phyloP scores from a whole-genome alignment of 164 flowering plant genomes.

The Annona squamosa region DNA sequence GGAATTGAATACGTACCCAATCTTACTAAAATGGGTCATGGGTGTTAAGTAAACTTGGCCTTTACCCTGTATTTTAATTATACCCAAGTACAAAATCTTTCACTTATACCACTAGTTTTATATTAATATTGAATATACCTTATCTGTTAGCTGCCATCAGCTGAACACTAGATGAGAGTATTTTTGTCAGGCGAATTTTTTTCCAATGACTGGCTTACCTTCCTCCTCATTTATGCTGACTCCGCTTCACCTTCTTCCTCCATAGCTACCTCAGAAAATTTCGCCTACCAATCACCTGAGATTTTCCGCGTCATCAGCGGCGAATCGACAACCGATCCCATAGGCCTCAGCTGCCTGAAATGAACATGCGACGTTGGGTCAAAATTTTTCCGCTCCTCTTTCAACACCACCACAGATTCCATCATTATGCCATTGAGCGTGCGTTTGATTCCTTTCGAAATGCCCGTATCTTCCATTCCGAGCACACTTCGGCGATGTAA shows the following conservation, averaged over 20 bases:
- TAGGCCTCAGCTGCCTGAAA: slow-evolving; percentile 7
- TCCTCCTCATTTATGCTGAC: not conserved
- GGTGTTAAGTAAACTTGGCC: no score
- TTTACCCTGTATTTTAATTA: no score
- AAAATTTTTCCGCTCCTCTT: slow-evolving; percentile 28
- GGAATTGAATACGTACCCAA: no score
- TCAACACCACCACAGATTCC: slow-evolving; percentile 39
- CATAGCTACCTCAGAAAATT: slow-evolving; percentile 2
- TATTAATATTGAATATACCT: no score
- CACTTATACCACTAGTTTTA: no score
- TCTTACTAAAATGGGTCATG: no score
- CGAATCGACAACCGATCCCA: not conserved
- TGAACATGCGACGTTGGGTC: slow-evolving; percentile 75
- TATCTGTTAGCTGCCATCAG: no score
- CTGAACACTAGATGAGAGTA: no score
- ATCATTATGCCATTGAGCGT: slow-evolving; percentile 42
- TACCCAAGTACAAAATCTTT: no score
- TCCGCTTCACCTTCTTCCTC: not conserved
- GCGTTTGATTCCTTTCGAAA: slow-evolving; percentile 62
- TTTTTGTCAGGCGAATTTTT: no score
- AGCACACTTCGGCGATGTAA: slow-evolving; percentile 51
- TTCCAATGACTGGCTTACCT: no score
- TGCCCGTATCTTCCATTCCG: slow-evolving; percentile 54
- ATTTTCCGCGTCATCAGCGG: slow-evolving; percentile 12
- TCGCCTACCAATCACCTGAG: slow-evolving; percentile 7